These are phyloP conservation scores for Ormosia semicastrata DNA, from an alignment of 306 rosid genomes.

Conservation along the genomic window DNA sequence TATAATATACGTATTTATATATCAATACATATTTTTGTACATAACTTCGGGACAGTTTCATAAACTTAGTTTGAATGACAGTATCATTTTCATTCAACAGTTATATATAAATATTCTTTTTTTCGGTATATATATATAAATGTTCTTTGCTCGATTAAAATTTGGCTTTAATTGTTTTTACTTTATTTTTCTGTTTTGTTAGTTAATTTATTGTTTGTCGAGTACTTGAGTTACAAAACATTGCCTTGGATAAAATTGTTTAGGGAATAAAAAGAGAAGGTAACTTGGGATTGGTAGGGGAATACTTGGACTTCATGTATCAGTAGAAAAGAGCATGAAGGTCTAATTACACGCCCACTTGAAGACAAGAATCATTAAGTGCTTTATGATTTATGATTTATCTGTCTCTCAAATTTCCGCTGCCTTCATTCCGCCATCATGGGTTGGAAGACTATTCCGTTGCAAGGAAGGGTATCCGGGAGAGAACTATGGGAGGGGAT, in stretches of 20 bases:
- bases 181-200: not conserved
- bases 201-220: not conserved
- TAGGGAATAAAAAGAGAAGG: not conserved
- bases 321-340: not conserved
- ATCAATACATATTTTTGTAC: conserved; percentile 34
- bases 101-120: not conserved
- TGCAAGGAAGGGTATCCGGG: too few species aligned
- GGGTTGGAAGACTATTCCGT: too few species aligned
- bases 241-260: not conserved
- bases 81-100: conserved; percentile 7
- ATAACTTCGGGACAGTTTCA: conserved; percentile 22
- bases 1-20: not conserved
- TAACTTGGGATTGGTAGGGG: not conserved
- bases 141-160: not conserved
- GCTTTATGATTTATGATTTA: too few species aligned
- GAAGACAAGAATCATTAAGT: too few species aligned
- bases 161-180: not conserved
- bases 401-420: too few species aligned
- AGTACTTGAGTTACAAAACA: not conserved
- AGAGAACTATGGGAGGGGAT: too few species aligned
- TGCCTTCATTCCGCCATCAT: too few species aligned
- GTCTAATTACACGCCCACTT: too few species aligned
- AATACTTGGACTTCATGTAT: not conserved
- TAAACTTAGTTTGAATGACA: conserved; percentile 12
- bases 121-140: too few species aligned